Percentiles rank a stretch among this genome's conserved stretches.
Conservation (phyloP, 2,329 filamentous ascomycete species). For the Elsinoe fawcettii region DNA sequence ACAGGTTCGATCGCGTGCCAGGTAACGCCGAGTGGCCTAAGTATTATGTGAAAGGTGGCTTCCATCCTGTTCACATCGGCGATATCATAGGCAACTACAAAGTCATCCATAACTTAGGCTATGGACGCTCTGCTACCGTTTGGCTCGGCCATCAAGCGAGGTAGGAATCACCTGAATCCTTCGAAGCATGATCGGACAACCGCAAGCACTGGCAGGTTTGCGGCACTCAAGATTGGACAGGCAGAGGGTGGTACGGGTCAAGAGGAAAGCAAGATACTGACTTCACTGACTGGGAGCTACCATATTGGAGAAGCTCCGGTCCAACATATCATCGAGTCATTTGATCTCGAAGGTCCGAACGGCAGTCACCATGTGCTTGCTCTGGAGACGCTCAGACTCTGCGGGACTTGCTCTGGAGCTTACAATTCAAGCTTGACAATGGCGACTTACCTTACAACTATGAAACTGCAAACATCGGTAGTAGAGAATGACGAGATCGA, state of each 20-base stretch:
- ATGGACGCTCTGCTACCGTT: conserved; percentile 6
- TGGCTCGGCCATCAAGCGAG: conserved; percentile 2
- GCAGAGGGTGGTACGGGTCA: not conserved
- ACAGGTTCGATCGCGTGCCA: not conserved
- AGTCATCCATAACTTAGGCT: conserved; percentile 12
- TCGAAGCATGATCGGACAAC: not conserved
- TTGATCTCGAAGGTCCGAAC: not conserved
- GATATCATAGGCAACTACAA: conserved; percentile 2
- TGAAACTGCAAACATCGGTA: too few relatives aligned
- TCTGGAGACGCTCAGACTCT: not conserved
- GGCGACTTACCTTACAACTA: not conserved
- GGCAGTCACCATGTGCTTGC: not conserved
- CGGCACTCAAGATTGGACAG: not conserved
- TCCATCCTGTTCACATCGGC: conserved; percentile 13
- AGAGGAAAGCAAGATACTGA: not conserved
- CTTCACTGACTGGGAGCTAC: too few relatives aligned
- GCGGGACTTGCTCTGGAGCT: not conserved
- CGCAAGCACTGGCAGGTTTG: not conserved
- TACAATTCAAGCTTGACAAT: not conserved
- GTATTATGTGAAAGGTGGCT: conserved; percentile 1
- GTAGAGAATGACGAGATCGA: not conserved
- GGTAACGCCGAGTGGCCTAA: not conserved
- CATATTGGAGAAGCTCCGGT: too few relatives aligned
- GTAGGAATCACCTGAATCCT: not conserved
- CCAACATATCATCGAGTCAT: not conserved